Percentiles rank a stretch among this genome's conserved stretches.
Evolutionary conservation across 768 basidiomycete genomes (phyloP).

Genomic region (Boletus tylopilopsis): DNA sequence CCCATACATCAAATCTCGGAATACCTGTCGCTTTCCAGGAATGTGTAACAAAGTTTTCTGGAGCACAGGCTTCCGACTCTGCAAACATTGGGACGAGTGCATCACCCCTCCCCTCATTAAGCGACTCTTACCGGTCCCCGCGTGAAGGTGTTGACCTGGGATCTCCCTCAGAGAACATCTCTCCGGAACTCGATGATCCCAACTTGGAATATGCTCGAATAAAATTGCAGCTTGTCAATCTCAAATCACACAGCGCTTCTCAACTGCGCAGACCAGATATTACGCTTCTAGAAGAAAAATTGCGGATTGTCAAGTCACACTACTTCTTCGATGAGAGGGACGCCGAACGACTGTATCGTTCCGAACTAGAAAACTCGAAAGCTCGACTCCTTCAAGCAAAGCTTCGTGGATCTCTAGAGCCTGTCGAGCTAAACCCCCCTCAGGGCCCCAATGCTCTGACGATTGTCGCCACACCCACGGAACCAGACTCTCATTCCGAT

Average conservation of each 20-base stretch:
- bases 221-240: slow-evolving; percentile 51
- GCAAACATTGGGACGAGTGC: slow-evolving; percentile 39
- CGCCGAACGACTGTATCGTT: slow-evolving; percentile 54
- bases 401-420: slow-evolving; percentile 31
- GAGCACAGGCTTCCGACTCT: slow-evolving; percentile 1
- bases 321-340: slow-evolving; percentile 72
- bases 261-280: slow-evolving; percentile 25
- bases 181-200: slow-evolving; percentile 49
- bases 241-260: slow-evolving; percentile 35
- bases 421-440: neutral
- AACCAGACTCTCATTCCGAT: slow-evolving; percentile 30
- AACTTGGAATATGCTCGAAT: slow-evolving; percentile 59
- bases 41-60: neutral
- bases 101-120: slow-evolving; percentile 36
- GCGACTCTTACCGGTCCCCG: neutral
- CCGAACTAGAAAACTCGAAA: slow-evolving; percentile 51
- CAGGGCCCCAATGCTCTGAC: neutral
- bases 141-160: slow-evolving; percentile 2
- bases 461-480: neutral
- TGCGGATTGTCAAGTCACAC: slow-evolving; percentile 47
- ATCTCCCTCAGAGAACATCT: slow-evolving; percentile 28
- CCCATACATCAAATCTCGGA: neutral
- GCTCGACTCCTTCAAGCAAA: slow-evolving; percentile 40
- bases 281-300: slow-evolving; percentile 40
- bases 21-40: slow-evolving; percentile 3